A percentile compares a stretch with the other conserved stretches of the same genome.
phyloP scores from a whole-genome alignment of 2,329 filamentous ascomycete genomes.

The Rutstroemia sp. region DNA sequence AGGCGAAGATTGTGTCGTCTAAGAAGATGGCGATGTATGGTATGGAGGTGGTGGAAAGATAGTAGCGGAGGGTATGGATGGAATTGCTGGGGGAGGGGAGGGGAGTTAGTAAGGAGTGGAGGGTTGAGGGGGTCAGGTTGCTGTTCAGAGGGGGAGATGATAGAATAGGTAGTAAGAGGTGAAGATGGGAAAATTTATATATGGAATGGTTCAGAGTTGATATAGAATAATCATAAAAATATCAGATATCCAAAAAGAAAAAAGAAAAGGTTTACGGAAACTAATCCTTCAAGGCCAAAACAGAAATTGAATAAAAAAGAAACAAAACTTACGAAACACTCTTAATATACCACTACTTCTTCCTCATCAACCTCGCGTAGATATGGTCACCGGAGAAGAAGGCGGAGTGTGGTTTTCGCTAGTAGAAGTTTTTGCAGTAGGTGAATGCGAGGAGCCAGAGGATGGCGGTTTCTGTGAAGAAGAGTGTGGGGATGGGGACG shows the following conservation, averaged over 20 bases:
- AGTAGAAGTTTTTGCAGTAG: slow-evolving; percentile 11
- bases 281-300: too few species aligned
- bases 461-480: neutral
- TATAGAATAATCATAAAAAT: too few species aligned
- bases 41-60: slow-evolving; percentile 23
- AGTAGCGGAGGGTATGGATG: slow-evolving; percentile 26
- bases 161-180: too few species aligned
- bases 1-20: slow-evolving; percentile 32
- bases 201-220: too few species aligned
- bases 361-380: slow-evolving; percentile 7
- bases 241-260: too few species aligned
- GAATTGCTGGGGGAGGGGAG: slow-evolving; percentile 23
- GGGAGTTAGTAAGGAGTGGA: too few species aligned
- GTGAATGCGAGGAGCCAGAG: slow-evolving; percentile 7
- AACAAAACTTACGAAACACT: neutral
- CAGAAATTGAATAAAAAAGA: too few species aligned
- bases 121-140: too few species aligned
- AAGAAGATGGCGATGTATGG: slow-evolving; percentile 32
- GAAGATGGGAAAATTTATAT: too few species aligned
- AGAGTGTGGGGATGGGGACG: neutral
- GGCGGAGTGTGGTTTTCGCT: slow-evolving; percentile 17
- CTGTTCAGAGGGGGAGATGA: too few species aligned
- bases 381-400: slow-evolving; percentile 15
- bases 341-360: slow-evolving; percentile 2
- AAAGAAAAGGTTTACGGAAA: too few species aligned